phyloP scores from a whole-genome alignment of 1,284 basidiomycete genomes.

The Veloboletus limbatus region DNA sequence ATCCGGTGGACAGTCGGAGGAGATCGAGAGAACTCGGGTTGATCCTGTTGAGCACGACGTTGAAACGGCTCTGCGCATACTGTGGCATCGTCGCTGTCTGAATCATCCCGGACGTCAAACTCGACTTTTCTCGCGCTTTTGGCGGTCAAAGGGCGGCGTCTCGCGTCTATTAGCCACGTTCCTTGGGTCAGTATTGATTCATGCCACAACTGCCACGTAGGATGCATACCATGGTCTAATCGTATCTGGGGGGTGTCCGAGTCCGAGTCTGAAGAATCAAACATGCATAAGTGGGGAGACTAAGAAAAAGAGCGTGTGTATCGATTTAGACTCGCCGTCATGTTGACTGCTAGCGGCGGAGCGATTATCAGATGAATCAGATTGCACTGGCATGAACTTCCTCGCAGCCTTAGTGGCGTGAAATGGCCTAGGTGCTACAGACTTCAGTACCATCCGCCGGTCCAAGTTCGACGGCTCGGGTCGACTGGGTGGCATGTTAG shows the following conservation, averaged over 20 bases:
- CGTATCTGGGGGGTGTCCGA: conserved; percentile 3
- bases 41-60: conserved; percentile 4
- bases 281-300: neutral
- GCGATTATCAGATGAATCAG: conserved; percentile 12
- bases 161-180: conserved; percentile 10
- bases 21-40: neutral
- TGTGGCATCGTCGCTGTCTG: conserved; percentile 17
- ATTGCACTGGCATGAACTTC: conserved; percentile 4
- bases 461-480: neutral
- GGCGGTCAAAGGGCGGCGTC: too few relatives aligned
- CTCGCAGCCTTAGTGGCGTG: conserved; percentile 18
- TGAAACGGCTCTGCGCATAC: conserved; percentile 11
- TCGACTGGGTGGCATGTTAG: conserved; percentile 15
- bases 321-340: conserved; percentile 13
- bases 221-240: conserved; percentile 4
- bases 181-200: neutral
- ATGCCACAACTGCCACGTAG: neutral
- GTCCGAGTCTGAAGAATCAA: conserved; percentile 19
- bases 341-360: neutral
- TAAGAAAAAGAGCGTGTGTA: neutral
- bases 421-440: too few relatives aligned
- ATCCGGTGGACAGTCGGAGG: neutral
- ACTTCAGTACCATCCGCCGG: neutral
- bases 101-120: conserved; percentile 13
- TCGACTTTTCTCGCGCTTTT: conserved; percentile 13